Conservation (phyloP, 192 early-diverging fungal genomes). For the Glomus cerebriforme region DNA sequence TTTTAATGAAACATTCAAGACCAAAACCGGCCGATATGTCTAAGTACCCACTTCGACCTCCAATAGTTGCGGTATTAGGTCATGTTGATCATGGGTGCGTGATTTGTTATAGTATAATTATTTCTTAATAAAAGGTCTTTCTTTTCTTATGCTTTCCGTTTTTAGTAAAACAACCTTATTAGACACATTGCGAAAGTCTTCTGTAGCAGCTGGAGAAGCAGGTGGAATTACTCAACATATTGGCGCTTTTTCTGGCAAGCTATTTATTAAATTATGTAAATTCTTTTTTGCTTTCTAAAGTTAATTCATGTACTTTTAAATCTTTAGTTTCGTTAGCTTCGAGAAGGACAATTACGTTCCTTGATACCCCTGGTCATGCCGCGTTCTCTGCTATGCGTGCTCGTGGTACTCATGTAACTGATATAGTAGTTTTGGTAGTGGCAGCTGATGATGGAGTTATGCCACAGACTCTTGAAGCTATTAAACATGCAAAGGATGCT, state of each 20-base stretch:
- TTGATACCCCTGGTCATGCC: constrained; percentile 97
- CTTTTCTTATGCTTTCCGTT: background rate
- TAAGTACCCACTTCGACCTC: constrained; percentile 72
- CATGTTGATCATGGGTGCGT: constrained; percentile 75
- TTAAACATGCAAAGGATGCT: constrained; percentile 85
- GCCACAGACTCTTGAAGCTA: constrained; percentile 97
- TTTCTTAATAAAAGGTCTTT: background rate
- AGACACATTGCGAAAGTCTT: constrained; percentile 88
- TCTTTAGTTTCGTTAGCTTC: constrained; percentile 60
- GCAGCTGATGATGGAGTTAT: constrained; percentile 98
- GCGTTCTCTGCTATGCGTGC: constrained; percentile 93
- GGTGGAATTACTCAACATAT: constrained; percentile 99
- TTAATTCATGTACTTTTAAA: background rate
- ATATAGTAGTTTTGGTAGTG: constrained; percentile 96
- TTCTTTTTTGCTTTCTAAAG: background rate
- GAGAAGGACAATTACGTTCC: constrained; percentile 81
- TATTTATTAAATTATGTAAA: background rate
- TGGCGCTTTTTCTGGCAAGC: constrained; percentile 84
- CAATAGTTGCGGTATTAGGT: constrained; percentile 97
- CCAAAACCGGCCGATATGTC: constrained; percentile 75
- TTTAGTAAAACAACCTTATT: constrained; percentile 91
- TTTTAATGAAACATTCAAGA: constrained; percentile 43
- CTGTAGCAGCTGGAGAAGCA: constrained; percentile 88
- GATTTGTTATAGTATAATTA: background rate
- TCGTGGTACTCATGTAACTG: constrained; percentile 91